Evolutionary conservation across 2,329 filamentous ascomycete species (phyloP).

Genomic region (Daldinia sp.): DNA sequence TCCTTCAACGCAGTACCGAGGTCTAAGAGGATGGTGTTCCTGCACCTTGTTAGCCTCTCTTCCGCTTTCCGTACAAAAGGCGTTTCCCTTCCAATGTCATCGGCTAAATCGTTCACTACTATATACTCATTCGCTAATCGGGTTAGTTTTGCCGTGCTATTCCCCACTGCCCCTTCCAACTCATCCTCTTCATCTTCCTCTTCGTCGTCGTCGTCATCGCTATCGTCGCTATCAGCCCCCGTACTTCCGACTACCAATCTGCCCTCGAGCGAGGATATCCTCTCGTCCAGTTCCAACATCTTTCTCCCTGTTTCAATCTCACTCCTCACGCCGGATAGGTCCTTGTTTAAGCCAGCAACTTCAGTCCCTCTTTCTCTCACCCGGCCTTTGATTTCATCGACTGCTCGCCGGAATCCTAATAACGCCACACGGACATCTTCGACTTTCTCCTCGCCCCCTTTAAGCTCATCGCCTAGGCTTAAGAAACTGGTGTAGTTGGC

Average conservation of each 20-base stretch:
- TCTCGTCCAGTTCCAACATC: slow-evolving; percentile 73
- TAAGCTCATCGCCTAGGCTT: slow-evolving; percentile 79
- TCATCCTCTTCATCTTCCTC: slow-evolving; percentile 48
- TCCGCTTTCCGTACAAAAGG: slow-evolving; percentile 61
- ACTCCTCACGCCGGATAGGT: slow-evolving; percentile 70
- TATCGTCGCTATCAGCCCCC: slow-evolving; percentile 42
- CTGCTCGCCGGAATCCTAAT: slow-evolving; percentile 82
- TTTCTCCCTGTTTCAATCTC: slow-evolving; percentile 68
- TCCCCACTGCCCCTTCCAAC: slow-evolving; percentile 51
- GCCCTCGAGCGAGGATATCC: slow-evolving; percentile 69
- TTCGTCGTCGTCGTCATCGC: slow-evolving; percentile 55
- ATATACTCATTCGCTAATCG: slow-evolving; percentile 57
- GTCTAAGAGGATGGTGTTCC: slow-evolving; percentile 65
- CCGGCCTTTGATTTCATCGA: slow-evolving; percentile 74
- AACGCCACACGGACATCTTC: slow-evolving; percentile 89
- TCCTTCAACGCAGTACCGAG: slow-evolving; percentile 58
- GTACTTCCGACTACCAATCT: slow-evolving; percentile 63
- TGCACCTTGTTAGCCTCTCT: slow-evolving; percentile 61
- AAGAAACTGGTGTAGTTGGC: slow-evolving; percentile 93
- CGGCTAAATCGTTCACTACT: slow-evolving; percentile 53
- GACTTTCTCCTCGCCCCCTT: slow-evolving; percentile 88
- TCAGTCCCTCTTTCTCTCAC: slow-evolving; percentile 72
- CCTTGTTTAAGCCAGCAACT: slow-evolving; percentile 67
- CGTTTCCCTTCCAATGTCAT: slow-evolving; percentile 55
- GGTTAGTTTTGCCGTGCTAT: slow-evolving; percentile 57